These are phyloP conservation scores for Persicaria maculosa DNA, from an alignment of 148 eudicot genomes.

Conservation along the genomic window DNA sequence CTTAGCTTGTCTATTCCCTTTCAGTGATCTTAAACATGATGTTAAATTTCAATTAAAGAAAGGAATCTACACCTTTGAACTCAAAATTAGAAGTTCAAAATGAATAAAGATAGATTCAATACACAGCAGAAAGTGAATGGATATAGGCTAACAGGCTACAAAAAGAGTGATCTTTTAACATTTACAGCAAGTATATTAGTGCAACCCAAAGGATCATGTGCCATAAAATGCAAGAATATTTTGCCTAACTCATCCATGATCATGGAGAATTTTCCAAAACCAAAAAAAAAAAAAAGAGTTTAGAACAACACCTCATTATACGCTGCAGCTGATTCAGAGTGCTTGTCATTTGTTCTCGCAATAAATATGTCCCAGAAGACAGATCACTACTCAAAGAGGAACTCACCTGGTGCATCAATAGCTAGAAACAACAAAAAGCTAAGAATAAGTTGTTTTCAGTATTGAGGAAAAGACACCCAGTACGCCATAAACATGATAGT, in stretches of 20 bases:
- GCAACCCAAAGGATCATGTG: background rate
- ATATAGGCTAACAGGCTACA: too few relatives aligned
- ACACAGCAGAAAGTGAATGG: too few relatives aligned
- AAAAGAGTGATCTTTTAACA: too few relatives aligned
- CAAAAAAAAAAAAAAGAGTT: background rate
- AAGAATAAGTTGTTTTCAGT: background rate
- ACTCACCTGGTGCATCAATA: conserved; percentile 45
- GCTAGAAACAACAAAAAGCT: conserved; percentile 18
- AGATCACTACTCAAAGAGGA: conserved; percentile 49
- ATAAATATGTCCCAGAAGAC: conserved; percentile 49
- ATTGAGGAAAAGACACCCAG: background rate
- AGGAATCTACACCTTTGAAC: too few relatives aligned
- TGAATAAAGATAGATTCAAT: too few relatives aligned
- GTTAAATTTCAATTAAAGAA: too few relatives aligned
- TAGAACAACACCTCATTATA: conserved; percentile 33
- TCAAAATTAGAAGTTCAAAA: too few relatives aligned
- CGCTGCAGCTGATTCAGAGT: conserved; percentile 35
- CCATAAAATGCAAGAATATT: background rate
- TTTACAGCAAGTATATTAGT: background rate
- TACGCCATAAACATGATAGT: background rate
- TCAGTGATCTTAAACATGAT: too few relatives aligned
- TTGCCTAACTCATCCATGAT: background rate
- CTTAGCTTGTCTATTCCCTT: too few relatives aligned
- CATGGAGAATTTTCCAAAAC: background rate
- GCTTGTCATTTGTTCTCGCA: conserved; percentile 36